Percentiles rank a stretch among this genome's conserved stretches.
Conservation (phyloP, 305 asterid genomes). For the Caryopteris hybrid region DNA sequence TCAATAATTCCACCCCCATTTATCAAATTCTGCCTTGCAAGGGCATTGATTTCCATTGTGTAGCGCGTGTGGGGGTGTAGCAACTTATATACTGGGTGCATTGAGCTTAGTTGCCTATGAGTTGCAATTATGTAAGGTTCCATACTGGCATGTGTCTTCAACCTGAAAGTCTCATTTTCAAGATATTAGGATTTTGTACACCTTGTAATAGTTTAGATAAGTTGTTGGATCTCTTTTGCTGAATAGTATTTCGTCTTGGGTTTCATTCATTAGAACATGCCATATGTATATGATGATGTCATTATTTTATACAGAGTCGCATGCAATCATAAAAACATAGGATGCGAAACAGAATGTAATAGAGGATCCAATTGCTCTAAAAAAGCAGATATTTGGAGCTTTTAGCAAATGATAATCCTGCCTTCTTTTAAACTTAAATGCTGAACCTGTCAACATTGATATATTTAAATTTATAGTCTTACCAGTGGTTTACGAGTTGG, state of each 20-base stretch:
- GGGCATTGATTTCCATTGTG: conserved; percentile 75
- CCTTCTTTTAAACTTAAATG: not conserved
- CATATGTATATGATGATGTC: not conserved
- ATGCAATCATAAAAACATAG: not conserved
- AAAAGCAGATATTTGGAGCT: not conserved
- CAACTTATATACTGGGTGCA: conserved; percentile 75
- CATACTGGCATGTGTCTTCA: conserved; percentile 72
- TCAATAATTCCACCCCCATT: conserved; percentile 77
- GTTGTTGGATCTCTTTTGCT: not conserved
- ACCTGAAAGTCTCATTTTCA: conserved; percentile 38
- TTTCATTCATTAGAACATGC: not conserved
- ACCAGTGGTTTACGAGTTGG: conserved; percentile 85
- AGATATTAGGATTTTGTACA: not conserved
- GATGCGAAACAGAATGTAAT: not conserved
- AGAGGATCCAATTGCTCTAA: not conserved
- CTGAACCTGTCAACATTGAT: not conserved
- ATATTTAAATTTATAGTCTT: conserved; percentile 1
- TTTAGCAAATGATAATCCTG: not conserved
- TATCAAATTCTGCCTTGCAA: conserved; percentile 65
- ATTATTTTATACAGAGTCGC: not conserved
- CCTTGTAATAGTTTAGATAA: not conserved
- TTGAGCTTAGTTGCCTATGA: conserved; percentile 76
- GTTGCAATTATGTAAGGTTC: conserved; percentile 79
- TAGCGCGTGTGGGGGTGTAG: conserved; percentile 89
- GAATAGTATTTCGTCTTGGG: not conserved